Evolutionary conservation across 495 filamentous ascomycete genomes (phyloP).

Genomic region (Talaromyces nanjingensis): DNA sequence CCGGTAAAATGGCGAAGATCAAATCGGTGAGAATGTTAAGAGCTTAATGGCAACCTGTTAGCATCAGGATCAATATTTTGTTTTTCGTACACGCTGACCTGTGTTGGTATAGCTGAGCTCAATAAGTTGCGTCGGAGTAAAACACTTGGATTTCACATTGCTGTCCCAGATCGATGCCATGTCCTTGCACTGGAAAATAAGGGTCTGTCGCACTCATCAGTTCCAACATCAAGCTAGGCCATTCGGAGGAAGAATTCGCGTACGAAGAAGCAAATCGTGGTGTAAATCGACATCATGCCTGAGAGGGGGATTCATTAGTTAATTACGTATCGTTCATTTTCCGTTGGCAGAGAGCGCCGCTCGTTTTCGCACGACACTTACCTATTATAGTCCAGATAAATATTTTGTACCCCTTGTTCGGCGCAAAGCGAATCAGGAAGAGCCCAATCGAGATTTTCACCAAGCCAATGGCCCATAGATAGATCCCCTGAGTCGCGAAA

Average conservation of each 20-base stretch:
- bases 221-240: neutral
- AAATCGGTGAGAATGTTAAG: constrained; percentile 38
- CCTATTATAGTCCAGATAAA: constrained; percentile 26
- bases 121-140: constrained; percentile 20
- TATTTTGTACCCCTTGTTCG: constrained; percentile 23
- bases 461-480: constrained; percentile 31
- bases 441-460: constrained; percentile 21
- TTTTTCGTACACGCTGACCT: constrained; percentile 10
- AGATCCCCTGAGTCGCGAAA: constrained; percentile 35
- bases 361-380: neutral
- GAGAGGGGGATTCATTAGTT: constrained; percentile 10
- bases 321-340: neutral
- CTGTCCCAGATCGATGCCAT: constrained; percentile 27
- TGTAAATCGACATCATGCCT: constrained; percentile 34
- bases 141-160: constrained; percentile 26
- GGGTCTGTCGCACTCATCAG: constrained; percentile 12
- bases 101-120: constrained; percentile 30
- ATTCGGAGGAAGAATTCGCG: neutral
- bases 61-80: neutral
- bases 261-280: constrained; percentile 24
- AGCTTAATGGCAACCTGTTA: constrained; percentile 17
- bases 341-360: neutral
- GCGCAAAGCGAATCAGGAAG: constrained; percentile 36
- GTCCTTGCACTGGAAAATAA: constrained; percentile 20
- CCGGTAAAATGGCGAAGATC: constrained; percentile 33